Base-by-base conservation (phyloP, 2,329 filamentous ascomycete species). In the Fusarium albosuccineum region DNA sequence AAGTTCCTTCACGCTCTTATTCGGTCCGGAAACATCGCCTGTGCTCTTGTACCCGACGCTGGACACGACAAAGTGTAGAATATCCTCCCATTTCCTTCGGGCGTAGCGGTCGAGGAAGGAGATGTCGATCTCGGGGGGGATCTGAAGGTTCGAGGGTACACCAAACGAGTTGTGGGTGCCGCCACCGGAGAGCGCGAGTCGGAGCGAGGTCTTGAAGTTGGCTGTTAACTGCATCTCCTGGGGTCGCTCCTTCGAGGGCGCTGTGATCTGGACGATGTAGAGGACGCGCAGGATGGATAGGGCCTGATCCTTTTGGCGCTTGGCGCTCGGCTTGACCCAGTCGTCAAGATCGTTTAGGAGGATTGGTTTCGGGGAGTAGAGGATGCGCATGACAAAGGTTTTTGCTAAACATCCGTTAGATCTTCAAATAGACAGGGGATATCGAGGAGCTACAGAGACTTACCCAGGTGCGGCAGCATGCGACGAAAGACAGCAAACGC, bases 401-500 rank as follows among this genome's bases (percentile, higher is more conserved):
- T 99, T 98, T 72, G 96, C 95, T 93, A 36, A 10, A 9, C 16
- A 42, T 17, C 16, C 5, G 40, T 67, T 56, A 67, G 64, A 36
- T 5, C 13, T n/a, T 46, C 41, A 13, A 40, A 29, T n/a, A n/a
- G 40, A 29, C 30, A 16, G 45, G 17, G 26, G n/a, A n/a, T 6
- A 16, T 36, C 41, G 36, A 48, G 39, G 27, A 8, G 13, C 7
- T 6, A 40, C 45, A 40, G 51, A 39, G 30, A 67, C 82, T 74
- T 84, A 94, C 92, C 93, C 64, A 98, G 82, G 75, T 97, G 92
- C 60, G 96, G 93, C 60, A 99, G 87, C 94, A 99, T 97, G 82
- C 96, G 94, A 71, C 96, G 89, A 79, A 98, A 98, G 74, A 99
- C 94, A 70, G 96, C 96, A 70, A 99, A 89, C 37, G 94, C 92